Conservation (phyloP, 2,329 filamentous ascomycete species). For the Exophiala bonariae region DNA sequence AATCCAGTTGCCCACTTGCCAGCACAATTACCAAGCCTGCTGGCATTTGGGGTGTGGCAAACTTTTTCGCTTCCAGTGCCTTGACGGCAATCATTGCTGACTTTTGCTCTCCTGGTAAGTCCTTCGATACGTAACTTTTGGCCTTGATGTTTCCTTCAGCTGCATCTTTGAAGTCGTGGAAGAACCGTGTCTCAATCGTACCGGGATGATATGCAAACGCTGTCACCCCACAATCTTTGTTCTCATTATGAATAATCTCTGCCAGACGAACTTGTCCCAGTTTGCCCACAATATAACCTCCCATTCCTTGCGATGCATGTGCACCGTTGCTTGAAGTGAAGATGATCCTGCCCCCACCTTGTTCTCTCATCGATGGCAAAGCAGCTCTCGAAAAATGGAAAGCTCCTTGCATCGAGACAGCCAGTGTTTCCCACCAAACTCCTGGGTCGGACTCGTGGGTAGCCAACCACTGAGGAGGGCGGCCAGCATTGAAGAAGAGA, state of each 20-base stretch:
- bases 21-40: conserved; percentile 6
- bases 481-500: conserved; percentile 50
- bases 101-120: conserved; percentile 5
- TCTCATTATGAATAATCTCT: conserved; percentile 2
- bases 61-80: neutral
- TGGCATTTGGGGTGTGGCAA: conserved; percentile 9
- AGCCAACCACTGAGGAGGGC: conserved; percentile 32
- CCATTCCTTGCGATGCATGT: neutral
- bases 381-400: conserved; percentile 35
- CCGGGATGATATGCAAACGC: neutral
- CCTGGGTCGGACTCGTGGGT: conserved; percentile 4
- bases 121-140: neutral
- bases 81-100: conserved; percentile 1
- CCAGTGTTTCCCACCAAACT: conserved; percentile 42
- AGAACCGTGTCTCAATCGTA: neutral
- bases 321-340: conserved; percentile 47
- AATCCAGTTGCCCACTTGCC: conserved; percentile 5
- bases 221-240: neutral
- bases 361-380: conserved; percentile 38
- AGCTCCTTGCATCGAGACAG: conserved; percentile 50
- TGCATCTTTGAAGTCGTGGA: conserved; percentile 1
- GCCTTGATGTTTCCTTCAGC: conserved; percentile 1
- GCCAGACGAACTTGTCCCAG: conserved; percentile 1
- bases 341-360: conserved; percentile 1
- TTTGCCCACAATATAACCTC: neutral